These are phyloP conservation scores for Suillus occidentalis DNA, from an alignment of 768 basidiomycete genomes.

Conservation along the genomic window DNA sequence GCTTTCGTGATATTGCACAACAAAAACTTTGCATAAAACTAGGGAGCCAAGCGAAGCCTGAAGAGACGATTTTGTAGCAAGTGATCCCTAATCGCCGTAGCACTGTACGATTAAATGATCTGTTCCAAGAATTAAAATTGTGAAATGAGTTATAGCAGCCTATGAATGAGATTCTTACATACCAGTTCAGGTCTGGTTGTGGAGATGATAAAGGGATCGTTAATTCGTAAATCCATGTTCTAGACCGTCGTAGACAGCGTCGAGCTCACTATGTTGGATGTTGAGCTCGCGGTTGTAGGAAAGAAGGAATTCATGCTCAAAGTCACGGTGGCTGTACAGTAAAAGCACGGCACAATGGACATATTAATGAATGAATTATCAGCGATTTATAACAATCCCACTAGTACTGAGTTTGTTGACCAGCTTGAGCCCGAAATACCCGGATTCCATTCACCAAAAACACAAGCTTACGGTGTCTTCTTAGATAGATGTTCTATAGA, in stretches of 20 bases:
- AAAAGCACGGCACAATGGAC: too few species aligned
- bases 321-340: background rate
- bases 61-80: background rate
- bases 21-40: conserved; percentile 1
- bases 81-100: background rate
- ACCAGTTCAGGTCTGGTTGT: background rate
- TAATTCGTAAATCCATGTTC: background rate
- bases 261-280: conserved; percentile 2
- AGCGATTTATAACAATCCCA: background rate
- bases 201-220: background rate
- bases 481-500: too few species aligned
- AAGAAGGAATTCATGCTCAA: background rate
- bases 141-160: background rate
- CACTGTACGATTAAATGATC: background rate
- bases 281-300: background rate
- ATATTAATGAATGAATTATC: conserved; percentile 1
- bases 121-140: background rate
- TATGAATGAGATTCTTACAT: background rate
- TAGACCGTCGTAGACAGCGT: background rate
- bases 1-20: background rate
- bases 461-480: too few species aligned
- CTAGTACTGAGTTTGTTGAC: background rate
- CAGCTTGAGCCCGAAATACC: background rate
- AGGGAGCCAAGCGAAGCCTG: background rate
- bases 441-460: background rate